Evolutionary conservation across 1,139 yeast species (phyloP).

Genomic region (Sugiyamaella paludigena): DNA sequence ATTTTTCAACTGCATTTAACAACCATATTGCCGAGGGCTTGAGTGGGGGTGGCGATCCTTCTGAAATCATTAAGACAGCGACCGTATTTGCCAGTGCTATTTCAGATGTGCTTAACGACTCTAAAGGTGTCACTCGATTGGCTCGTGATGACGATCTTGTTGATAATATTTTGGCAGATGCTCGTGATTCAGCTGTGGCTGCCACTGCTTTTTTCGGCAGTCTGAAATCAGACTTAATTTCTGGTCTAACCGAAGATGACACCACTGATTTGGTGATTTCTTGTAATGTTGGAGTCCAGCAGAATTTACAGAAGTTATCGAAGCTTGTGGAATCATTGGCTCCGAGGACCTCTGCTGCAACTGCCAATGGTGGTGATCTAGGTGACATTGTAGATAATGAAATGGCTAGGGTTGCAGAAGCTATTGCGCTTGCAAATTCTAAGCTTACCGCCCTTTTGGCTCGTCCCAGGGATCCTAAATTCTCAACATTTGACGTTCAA

Average conservation of each 20-base stretch:
- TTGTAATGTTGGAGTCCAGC: slow-evolving; percentile 72
- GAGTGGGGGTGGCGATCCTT: slow-evolving; percentile 61
- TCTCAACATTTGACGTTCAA: slow-evolving; percentile 61
- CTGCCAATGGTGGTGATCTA: slow-evolving; percentile 46
- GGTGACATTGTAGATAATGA: slow-evolving; percentile 71
- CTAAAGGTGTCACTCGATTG: slow-evolving; percentile 65
- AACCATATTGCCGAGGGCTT: slow-evolving; percentile 76
- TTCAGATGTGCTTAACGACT: slow-evolving; percentile 62
- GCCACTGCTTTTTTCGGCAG: slow-evolving; percentile 63
- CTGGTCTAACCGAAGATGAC: slow-evolving; percentile 55
- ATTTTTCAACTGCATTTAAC: slow-evolving; percentile 77
- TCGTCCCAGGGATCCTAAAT: slow-evolving; percentile 50
- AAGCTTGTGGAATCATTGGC: slow-evolving; percentile 57
- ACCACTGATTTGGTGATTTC: slow-evolving; percentile 74
- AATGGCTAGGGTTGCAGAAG: slow-evolving; percentile 66
- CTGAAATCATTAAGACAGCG: slow-evolving; percentile 63
- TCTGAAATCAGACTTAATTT: slow-evolving; percentile 54
- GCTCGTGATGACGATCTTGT: slow-evolving; percentile 52
- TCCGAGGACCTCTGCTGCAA: slow-evolving; percentile 42
- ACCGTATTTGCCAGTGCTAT: slow-evolving; percentile 65
- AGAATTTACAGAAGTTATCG: slow-evolving; percentile 59
- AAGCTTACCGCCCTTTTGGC: slow-evolving; percentile 55
- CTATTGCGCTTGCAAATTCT: slow-evolving; percentile 64
- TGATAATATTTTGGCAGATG: slow-evolving; percentile 49
- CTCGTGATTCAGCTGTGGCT: slow-evolving; percentile 58